phyloP scores from a whole-genome alignment of 805 yeast genomes.

The Lipomyces starkeyi region DNA sequence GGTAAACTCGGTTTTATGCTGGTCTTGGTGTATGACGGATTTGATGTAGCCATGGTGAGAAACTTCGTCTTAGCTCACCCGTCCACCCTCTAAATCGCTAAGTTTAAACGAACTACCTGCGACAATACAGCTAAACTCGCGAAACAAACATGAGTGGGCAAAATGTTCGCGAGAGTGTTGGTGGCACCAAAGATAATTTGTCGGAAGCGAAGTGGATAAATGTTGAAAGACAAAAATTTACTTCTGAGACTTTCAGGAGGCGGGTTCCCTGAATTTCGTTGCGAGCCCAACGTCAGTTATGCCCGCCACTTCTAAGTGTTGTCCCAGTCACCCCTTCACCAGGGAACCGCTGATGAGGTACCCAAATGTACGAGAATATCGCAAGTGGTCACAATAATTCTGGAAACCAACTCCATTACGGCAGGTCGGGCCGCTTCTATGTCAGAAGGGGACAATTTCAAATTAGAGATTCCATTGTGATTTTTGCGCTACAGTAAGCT shows the following conservation, averaged over 20 bases:
- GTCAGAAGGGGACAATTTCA: too few relatives aligned
- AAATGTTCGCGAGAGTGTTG: background rate
- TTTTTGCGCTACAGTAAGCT: too few relatives aligned
- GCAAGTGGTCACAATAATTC: too few relatives aligned
- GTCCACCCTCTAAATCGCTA: background rate
- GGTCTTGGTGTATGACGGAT: background rate
- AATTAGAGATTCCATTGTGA: too few relatives aligned
- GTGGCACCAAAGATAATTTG: background rate
- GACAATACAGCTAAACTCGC: background rate
- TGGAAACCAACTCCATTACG: too few relatives aligned
- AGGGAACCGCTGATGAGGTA: too few relatives aligned
- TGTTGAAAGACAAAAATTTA: background rate
- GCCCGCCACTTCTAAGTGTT: background rate
- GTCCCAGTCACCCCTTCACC: background rate
- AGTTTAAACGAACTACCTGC: background rate
- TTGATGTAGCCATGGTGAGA: background rate
- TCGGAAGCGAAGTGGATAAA: background rate
- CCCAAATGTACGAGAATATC: too few relatives aligned
- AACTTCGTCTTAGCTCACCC: background rate
- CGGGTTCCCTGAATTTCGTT: background rate
- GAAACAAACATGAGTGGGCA: background rate
- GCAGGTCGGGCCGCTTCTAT: too few relatives aligned
- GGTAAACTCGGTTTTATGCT: background rate
- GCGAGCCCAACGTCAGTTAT: background rate
- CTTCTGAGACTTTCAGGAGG: background rate